phyloP scores from a whole-genome alignment of 495 filamentous ascomycete species.

The Aspergillus bertholletiae region DNA sequence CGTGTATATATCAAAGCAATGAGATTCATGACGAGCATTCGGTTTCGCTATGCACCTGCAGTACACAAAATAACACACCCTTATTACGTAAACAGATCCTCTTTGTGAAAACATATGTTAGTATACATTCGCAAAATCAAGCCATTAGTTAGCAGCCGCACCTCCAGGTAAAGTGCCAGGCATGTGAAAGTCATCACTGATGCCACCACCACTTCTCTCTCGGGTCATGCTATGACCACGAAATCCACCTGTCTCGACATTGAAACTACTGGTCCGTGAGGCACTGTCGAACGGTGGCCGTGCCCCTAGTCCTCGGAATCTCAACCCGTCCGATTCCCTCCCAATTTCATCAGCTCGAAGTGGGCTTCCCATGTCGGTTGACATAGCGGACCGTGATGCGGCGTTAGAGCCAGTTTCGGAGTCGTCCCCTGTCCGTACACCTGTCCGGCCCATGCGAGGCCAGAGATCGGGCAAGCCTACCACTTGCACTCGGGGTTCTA shows the following conservation, averaged over 20 bases:
- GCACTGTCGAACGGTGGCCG: slow-evolving; percentile 32
- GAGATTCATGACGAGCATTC: slow-evolving; percentile 11
- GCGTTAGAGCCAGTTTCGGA: slow-evolving; percentile 39
- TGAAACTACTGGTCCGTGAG: slow-evolving; percentile 38
- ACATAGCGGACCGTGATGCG: slow-evolving; percentile 33
- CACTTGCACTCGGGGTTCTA: slow-evolving; percentile 94
- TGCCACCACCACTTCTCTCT: slow-evolving; percentile 27
- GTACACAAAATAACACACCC: background rate
- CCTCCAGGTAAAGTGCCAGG: slow-evolving; percentile 16
- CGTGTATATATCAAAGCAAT: slow-evolving; percentile 15
- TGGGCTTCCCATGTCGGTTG: slow-evolving; percentile 23
- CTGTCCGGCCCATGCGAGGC: slow-evolving; percentile 67
- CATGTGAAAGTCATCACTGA: slow-evolving; percentile 34
- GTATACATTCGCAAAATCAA: background rate
- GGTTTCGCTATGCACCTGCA: background rate
- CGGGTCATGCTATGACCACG: slow-evolving; percentile 35
- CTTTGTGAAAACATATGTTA: background rate
- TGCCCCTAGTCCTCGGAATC: slow-evolving; percentile 30
- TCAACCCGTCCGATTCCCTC: slow-evolving; percentile 30
- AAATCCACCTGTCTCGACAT: slow-evolving; percentile 34
- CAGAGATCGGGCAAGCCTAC: slow-evolving; percentile 90
- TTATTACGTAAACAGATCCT: background rate
- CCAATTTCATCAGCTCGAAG: slow-evolving; percentile 21
- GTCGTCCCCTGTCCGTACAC: slow-evolving; percentile 43
- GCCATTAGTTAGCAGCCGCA: background rate